Conservation (phyloP, 257 asterid species). For the Fraxinus quadrangulata region DNA sequence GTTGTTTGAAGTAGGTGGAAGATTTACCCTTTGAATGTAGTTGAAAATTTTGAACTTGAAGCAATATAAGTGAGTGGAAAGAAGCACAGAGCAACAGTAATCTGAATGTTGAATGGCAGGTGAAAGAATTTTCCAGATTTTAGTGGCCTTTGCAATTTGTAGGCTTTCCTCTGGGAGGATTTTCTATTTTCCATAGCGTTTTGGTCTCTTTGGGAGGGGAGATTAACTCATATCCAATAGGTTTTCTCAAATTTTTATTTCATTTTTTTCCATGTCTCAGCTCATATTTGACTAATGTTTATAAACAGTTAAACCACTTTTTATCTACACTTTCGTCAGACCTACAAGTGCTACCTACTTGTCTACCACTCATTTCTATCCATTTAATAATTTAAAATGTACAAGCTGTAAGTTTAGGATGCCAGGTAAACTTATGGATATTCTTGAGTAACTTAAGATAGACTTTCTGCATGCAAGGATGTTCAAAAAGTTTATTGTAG, state of each 20-base stretch:
- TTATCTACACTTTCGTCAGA: too few relatives aligned
- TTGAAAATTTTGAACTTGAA: constrained; percentile 23
- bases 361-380: too few relatives aligned
- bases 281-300: too few relatives aligned
- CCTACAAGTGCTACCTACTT: too few relatives aligned
- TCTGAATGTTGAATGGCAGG: background rate
- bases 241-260: background rate
- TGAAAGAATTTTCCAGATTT: background rate
- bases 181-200: background rate
- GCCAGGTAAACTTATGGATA: background rate
- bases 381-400: too few relatives aligned
- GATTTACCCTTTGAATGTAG: background rate
- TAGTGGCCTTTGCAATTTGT: background rate
- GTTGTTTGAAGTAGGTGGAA: constrained; percentile 22
- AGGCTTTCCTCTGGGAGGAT: background rate
- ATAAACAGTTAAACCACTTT: too few relatives aligned
- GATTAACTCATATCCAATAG: background rate
- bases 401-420: background rate
- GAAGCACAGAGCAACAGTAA: background rate
- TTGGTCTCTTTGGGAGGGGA: background rate
- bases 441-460: background rate
- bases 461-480: background rate
- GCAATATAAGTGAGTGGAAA: background rate
- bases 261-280: too few relatives aligned
- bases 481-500: background rate